Percentiles rank a stretch among this genome's conserved stretches.
Evolutionary conservation across 2,329 filamentous ascomycete genomes (phyloP).

Genomic region (Emmonsia crescens): DNA sequence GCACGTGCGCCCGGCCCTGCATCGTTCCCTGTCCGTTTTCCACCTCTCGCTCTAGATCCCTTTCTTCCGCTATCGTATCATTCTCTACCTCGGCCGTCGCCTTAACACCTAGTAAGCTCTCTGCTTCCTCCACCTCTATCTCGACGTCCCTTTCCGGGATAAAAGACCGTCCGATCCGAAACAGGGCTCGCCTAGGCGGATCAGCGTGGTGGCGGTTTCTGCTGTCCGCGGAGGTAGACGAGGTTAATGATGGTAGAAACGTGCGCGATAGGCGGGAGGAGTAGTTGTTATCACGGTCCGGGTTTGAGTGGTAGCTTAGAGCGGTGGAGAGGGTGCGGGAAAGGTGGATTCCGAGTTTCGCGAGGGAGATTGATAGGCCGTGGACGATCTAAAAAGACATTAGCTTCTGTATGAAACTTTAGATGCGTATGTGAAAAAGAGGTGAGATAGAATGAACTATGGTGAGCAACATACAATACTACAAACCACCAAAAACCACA

Average conservation of each 20-base stretch:
- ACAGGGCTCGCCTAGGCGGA: slow-evolving; percentile 4
- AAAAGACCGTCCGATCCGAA: slow-evolving; percentile 8
- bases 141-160: slow-evolving; percentile 3
- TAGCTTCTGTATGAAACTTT: background rate
- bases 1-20: background rate
- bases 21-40: background rate
- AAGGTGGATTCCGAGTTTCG: slow-evolving; percentile 38
- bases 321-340: slow-evolving; percentile 36
- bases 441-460: slow-evolving; percentile 6
- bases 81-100: background rate
- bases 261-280: background rate
- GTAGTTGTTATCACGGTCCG: slow-evolving; percentile 7
- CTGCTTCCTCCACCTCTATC: background rate
- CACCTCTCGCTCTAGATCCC: background rate
- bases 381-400: slow-evolving; percentile 53
- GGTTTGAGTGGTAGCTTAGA: slow-evolving; percentile 32
- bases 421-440: background rate
- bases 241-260: background rate
- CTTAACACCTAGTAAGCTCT: background rate
- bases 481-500: slow-evolving; percentile 79
- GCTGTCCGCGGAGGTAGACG: no score
- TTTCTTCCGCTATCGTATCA: background rate
- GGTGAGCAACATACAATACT: slow-evolving; percentile 55
- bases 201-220: slow-evolving; percentile 3
- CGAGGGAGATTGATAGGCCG: slow-evolving; percentile 66